phyloP scores from a whole-genome alignment of 352 stramenopile genomes.

The Phytophthora meadii region DNA sequence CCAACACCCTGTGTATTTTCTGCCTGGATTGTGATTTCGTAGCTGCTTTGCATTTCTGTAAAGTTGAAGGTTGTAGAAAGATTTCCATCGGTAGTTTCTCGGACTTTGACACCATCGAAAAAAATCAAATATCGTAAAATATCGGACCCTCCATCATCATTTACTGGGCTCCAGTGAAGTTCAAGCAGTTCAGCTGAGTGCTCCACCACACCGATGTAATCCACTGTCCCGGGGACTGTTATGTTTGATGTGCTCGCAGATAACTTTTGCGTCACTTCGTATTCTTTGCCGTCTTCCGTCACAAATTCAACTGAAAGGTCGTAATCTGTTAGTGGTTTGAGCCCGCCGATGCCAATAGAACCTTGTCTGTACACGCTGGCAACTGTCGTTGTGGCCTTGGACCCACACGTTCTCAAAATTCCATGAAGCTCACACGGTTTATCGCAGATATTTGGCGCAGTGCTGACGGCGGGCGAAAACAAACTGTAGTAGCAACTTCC shows the following conservation, averaged over 20 bases:
- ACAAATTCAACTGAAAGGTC: slow-evolving; percentile 44
- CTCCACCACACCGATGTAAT: slow-evolving; percentile 40
- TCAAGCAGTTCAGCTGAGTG: slow-evolving; percentile 37
- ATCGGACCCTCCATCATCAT: slow-evolving; percentile 50
- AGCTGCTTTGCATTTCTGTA: background rate
- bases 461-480: background rate
- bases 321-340: slow-evolving; percentile 43
- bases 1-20: slow-evolving; percentile 47
- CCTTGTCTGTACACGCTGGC: slow-evolving; percentile 45
- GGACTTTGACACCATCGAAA: slow-evolving; percentile 46
- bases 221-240: slow-evolving; percentile 48
- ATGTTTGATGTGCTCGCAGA: slow-evolving; percentile 35
- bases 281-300: slow-evolving; percentile 36
- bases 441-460: slow-evolving; percentile 20
- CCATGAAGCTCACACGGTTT: slow-evolving; percentile 20
- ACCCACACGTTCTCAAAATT: slow-evolving; percentile 28
- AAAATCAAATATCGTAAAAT: slow-evolving; percentile 54
- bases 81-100: slow-evolving; percentile 24
- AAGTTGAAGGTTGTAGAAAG: slow-evolving; percentile 35
- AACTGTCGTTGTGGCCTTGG: slow-evolving; percentile 11
- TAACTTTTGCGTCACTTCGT: slow-evolving; percentile 34
- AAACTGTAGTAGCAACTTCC: slow-evolving; percentile 53
- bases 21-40: slow-evolving; percentile 46
- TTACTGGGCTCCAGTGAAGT: slow-evolving; percentile 50
- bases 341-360: slow-evolving; percentile 40